Conservation (phyloP, 768 basidiomycete species). For the Tylopilus rubrobrunneus region DNA sequence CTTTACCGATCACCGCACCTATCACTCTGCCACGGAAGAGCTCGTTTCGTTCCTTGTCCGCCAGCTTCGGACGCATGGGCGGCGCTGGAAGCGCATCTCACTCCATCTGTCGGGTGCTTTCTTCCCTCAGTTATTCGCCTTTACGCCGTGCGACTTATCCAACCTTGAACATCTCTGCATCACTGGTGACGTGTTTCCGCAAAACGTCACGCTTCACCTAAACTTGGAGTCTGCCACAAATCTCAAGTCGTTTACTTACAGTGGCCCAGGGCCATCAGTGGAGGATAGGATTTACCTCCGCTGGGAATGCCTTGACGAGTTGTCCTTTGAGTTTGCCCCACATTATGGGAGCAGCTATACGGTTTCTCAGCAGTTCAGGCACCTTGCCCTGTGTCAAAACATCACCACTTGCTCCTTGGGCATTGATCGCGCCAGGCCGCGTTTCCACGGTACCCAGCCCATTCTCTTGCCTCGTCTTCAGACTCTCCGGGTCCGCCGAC, state of each 20-base stretch:
- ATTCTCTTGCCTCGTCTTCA: constrained; percentile 9
- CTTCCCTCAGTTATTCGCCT: constrained; percentile 12
- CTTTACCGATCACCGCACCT: constrained; percentile 19
- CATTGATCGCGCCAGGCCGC: constrained; percentile 1
- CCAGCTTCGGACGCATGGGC: constrained; percentile 9
- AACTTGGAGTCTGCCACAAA: constrained; percentile 8
- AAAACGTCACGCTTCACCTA: not conserved
- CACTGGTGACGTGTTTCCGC: not conserved
- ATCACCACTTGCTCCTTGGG: constrained; percentile 16
- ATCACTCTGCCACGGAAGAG: not conserved
- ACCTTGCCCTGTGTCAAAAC: constrained; percentile 9
- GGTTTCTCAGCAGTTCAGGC: not conserved
- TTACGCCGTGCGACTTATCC: constrained; percentile 11
- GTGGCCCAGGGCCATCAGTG: not conserved
- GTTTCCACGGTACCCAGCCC: not conserved
- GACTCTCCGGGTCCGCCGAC: constrained; percentile 15
- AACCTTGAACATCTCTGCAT: constrained; percentile 13
- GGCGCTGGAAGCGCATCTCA: constrained; percentile 15
- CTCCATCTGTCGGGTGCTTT: constrained; percentile 9
- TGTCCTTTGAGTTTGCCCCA: constrained; percentile 15
- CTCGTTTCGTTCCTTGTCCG: constrained; percentile 13
- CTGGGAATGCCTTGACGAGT: constrained; percentile 11
- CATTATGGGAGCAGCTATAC: constrained; percentile 2
- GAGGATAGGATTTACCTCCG: constrained; percentile 2
- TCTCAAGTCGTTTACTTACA: constrained; percentile 14